Base-by-base conservation (phyloP, 768 basidiomycete species). In the Suillus hirtellus region DNA sequence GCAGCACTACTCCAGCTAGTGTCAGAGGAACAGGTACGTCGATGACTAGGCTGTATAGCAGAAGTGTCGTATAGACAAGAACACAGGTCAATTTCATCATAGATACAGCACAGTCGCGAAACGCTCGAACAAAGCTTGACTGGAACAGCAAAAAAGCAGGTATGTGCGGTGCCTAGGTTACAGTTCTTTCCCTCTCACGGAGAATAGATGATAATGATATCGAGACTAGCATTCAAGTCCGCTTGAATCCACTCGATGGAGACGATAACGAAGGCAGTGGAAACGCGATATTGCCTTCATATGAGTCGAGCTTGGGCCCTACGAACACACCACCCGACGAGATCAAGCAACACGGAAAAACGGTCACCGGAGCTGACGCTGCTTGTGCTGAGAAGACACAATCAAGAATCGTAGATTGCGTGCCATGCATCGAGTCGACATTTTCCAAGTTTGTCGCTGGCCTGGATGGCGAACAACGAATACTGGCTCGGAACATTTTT, bases 111-210 rank as follows among this genome's bases (percentile, higher is more conserved):
- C 81, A 84, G 59, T 79, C 88, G 14, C 85, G 82, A 65, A 76
- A 79, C 6, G 82, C 86, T 44, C 83, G 88, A 8, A 72, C 79
- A 31, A 77, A 73, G 12, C 77, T 90, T 42, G 91, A 93, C 69
- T 93, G 89, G 85, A 93, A 93, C 67, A 96, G 92, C 74, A 93
- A 93, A 78, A 92, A 93, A 81, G 89, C 90, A 66, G 92, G 93
- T 90, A 43, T 43, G 60, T 43, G 59, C 15, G 50, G 24, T 21
- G 7, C 56, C 55, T 60, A 11, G n/a, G 49, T 52, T 11, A 15
- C 27, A 59, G 47, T 42, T 17, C 10, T 12, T 27, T 58, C 40
- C 27, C 2, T 40, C 55, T 58, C 24, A 58, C 17, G 17, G 27
- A 58, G 17, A 40, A 42, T 31, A 94, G 93, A 93, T 70, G 93